Conservation (phyloP, 106 monocot genomes). For the Ottelia alismoides region DNA sequence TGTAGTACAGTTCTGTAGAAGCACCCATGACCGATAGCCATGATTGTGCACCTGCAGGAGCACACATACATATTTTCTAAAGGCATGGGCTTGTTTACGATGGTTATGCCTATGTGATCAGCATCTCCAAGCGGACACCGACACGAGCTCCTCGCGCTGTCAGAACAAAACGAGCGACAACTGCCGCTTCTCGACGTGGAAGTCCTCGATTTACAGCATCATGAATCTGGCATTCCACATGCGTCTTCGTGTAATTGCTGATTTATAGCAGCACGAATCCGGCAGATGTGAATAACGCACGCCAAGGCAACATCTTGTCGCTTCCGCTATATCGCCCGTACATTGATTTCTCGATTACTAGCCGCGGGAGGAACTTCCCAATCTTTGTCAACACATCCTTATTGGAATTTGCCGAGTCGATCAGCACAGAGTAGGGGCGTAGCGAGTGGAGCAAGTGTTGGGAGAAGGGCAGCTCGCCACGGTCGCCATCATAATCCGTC, state of each 20-base stretch:
- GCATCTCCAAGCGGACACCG: conserved; percentile 76
- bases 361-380: too few species aligned
- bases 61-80: too few species aligned
- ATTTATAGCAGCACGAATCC: conserved; percentile 47
- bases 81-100: too few species aligned
- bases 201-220: conserved; percentile 64
- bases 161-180: conserved; percentile 49
- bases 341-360: conserved; percentile 38
- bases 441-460: conserved; percentile 51
- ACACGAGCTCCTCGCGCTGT: conserved; percentile 67
- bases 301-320: conserved; percentile 45
- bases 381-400: conserved; percentile 47
- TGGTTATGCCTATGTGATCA: conserved; percentile 8
- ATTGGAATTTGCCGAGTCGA: conserved; percentile 52
- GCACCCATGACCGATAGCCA: too few species aligned
- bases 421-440: conserved; percentile 35
- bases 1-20: too few species aligned
- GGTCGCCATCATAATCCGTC: conserved; percentile 37
- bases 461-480: conserved; percentile 44
- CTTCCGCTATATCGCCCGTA: conserved; percentile 18
- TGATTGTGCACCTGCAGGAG: too few species aligned
- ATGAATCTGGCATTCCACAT: conserved; percentile 73
- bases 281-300: conserved; percentile 17
- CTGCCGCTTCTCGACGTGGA: conserved; percentile 71
- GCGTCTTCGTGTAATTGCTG: conserved; percentile 76